Conservation (phyloP, 305 asterid species). For the Fraxinus sp. region DNA sequence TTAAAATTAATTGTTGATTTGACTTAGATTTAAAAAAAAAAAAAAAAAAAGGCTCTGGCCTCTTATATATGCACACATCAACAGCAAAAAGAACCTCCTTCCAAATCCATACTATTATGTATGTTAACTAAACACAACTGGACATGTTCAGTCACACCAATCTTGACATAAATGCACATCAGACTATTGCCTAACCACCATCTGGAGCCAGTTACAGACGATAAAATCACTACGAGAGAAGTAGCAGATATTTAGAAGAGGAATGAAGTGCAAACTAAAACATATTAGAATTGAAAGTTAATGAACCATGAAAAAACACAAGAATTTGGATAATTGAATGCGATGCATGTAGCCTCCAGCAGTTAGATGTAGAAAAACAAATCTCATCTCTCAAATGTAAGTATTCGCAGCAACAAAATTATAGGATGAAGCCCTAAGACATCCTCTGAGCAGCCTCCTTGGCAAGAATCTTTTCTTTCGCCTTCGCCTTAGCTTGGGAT, state of each 20-base stretch:
- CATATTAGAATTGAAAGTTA: background rate
- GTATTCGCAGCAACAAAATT: background rate
- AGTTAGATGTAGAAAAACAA: background rate
- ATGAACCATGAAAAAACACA: background rate
- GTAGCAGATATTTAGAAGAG: background rate
- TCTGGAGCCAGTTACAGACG: background rate
- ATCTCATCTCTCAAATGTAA: background rate
- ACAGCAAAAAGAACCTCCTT: background rate
- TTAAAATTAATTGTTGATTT: too few relatives aligned
- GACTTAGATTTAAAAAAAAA: too few relatives aligned
- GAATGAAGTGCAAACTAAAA: background rate
- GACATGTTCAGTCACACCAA: background rate
- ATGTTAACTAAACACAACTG: background rate
- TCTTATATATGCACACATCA: background rate
- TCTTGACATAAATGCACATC: background rate
- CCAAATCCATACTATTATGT: background rate
- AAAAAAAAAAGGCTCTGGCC: background rate
- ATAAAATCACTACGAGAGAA: background rate
- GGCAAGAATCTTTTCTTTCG: constrained; percentile 69
- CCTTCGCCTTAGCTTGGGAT: constrained; percentile 87
- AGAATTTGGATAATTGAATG: background rate
- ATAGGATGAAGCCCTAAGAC: constrained; percentile 27
- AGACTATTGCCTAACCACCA: background rate
- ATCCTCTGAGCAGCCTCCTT: constrained; percentile 89
- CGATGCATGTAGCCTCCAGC: background rate